Evolutionary conservation across 2,329 filamentous ascomycete species (phyloP).

Genomic region (Fusarium staphyleae): DNA sequence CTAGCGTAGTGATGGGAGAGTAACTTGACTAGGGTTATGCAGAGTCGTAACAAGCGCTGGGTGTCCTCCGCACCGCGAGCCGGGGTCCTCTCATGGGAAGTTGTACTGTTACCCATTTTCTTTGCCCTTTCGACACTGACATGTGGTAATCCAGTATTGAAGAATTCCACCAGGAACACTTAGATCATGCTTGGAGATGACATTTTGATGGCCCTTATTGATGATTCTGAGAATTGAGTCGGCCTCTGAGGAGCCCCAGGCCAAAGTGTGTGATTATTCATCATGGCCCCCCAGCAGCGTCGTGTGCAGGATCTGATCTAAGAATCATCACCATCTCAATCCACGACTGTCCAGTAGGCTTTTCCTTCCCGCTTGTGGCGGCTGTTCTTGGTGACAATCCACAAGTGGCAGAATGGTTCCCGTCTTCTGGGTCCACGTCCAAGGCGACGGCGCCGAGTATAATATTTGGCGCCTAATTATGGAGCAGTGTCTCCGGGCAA

Average conservation of each 20-base stretch:
- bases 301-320: not conserved
- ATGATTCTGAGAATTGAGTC: too few species aligned
- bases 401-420: conserved; percentile 6
- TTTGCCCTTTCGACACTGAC: conserved; percentile 20
- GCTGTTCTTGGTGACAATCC: conserved; percentile 6
- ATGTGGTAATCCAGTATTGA: conserved; percentile 6
- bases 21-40: not conserved
- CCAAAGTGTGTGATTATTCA: too few species aligned
- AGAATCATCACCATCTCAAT: conserved; percentile 7
- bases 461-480: conserved; percentile 7
- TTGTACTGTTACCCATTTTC: conserved; percentile 18
- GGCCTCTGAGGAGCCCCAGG: too few species aligned
- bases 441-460: conserved; percentile 2
- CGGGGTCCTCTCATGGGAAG: conserved; percentile 10
- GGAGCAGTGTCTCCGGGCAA: conserved; percentile 30
- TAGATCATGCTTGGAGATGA: too few species aligned
- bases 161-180: too few species aligned
- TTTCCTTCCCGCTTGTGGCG: conserved; percentile 8
- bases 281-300: not conserved
- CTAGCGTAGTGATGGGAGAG: not conserved
- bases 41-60: not conserved
- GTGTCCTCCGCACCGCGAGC: conserved; percentile 4
- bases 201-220: too few species aligned
- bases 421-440: not conserved
- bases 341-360: not conserved